Evolutionary conservation across 2,329 filamentous ascomycete genomes (phyloP).

Genomic region (Colletotrichum truncatum): DNA sequence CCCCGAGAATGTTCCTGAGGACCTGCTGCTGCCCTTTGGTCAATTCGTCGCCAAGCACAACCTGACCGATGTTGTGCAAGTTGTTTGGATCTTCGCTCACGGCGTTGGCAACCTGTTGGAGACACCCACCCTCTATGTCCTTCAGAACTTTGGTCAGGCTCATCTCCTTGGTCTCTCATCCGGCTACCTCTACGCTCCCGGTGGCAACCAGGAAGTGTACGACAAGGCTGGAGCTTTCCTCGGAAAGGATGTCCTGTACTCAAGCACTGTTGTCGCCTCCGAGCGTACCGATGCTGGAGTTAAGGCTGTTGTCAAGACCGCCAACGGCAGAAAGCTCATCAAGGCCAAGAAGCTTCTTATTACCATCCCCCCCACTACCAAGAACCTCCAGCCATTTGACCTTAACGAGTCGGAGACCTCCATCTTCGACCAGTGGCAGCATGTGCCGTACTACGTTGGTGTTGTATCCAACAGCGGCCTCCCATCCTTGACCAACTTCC

Average conservation of each 20-base stretch:
- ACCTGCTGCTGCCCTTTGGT: constrained; percentile 39
- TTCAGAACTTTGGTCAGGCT: constrained; percentile 44
- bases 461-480: constrained; percentile 18
- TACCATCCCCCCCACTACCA: constrained; percentile 36
- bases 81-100: constrained; percentile 44
- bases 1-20: constrained; percentile 41
- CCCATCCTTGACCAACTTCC: constrained; percentile 24
- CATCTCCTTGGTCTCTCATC: constrained; percentile 37
- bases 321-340: constrained; percentile 38
- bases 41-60: constrained; percentile 27
- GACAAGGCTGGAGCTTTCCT: constrained; percentile 36
- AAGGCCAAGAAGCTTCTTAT: constrained; percentile 42
- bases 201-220: constrained; percentile 39
- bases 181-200: constrained; percentile 42
- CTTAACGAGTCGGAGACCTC: constrained; percentile 34
- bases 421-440: constrained; percentile 33
- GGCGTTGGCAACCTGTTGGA: constrained; percentile 50
- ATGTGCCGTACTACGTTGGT: constrained; percentile 23
- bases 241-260: constrained; percentile 38
- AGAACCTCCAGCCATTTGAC: constrained; percentile 37
- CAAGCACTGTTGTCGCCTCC: constrained; percentile 35
- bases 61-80: constrained; percentile 14
- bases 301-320: constrained; percentile 37
- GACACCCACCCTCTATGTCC: constrained; percentile 48
- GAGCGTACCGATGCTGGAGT: constrained; percentile 31